Conservation (phyloP, 2,329 filamentous ascomycete genomes). For the Emydomyces testavorans region DNA sequence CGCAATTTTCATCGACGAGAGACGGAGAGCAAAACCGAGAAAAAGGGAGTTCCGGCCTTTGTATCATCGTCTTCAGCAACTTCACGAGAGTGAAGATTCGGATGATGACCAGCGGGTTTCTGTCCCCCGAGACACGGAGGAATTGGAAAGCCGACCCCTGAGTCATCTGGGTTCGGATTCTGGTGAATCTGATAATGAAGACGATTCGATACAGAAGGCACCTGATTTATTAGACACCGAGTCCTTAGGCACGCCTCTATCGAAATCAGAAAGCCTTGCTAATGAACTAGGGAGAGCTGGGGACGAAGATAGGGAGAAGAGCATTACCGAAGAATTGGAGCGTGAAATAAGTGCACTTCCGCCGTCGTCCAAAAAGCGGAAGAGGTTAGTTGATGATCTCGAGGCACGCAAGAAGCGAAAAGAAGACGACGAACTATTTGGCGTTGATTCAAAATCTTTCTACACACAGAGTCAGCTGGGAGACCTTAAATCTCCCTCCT, state of each 20-base stretch:
- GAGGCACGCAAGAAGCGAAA: constrained; percentile 62
- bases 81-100: constrained; percentile 70
- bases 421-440: constrained; percentile 72
- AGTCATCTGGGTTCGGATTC: constrained; percentile 53
- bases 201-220: constrained; percentile 30
- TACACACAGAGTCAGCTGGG: constrained; percentile 44
- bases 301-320: constrained; percentile 16
- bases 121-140: constrained; percentile 65
- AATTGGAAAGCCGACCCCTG: constrained; percentile 67
- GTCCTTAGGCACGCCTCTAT: constrained; percentile 7
- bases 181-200: constrained; percentile 42
- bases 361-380: constrained; percentile 17
- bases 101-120: constrained; percentile 67
- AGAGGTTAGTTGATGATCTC: constrained; percentile 32
- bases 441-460: constrained; percentile 36
- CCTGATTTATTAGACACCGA: background rate
- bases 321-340: constrained; percentile 20
- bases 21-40: constrained; percentile 44
- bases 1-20: constrained; percentile 57
- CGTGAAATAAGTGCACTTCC: constrained; percentile 18
- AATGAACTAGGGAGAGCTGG: constrained; percentile 17
- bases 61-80: constrained; percentile 64
- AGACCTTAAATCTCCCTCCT: constrained; percentile 24
- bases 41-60: constrained; percentile 62
- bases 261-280: constrained; percentile 17